Percentiles rank a stretch among this genome's conserved stretches.
Evolutionary conservation across 306 rosid genomes (phyloP).

Genomic region (Lupinus albus): DNA sequence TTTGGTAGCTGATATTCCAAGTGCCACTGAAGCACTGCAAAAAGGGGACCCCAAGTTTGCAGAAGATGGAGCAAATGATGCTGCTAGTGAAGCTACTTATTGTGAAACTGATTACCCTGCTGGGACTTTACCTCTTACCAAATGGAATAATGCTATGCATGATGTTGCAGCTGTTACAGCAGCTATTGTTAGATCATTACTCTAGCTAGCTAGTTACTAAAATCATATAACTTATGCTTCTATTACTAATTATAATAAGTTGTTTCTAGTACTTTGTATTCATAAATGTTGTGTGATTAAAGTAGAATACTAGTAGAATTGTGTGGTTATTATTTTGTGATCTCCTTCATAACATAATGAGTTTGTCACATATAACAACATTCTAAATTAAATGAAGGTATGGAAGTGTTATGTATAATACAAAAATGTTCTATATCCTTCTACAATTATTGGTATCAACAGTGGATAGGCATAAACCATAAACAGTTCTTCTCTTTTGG

Average conservation of each 20-base stretch:
- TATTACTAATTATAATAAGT: background rate
- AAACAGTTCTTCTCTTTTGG: background rate
- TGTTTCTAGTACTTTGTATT: background rate
- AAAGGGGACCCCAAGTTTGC: conserved; percentile 56
- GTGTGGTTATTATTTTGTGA: no score
- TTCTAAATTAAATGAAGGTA: background rate
- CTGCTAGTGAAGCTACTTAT: conserved; percentile 41
- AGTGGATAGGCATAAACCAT: conserved; percentile 22
- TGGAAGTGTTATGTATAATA: conserved; percentile 9
- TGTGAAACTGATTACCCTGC: conserved; percentile 48
- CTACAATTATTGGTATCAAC: conserved; percentile 38
- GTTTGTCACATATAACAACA: no score
- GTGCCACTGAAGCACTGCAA: conserved; percentile 54
- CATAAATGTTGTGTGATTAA: background rate
- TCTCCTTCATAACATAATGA: no score
- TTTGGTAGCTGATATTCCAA: conserved; percentile 33
- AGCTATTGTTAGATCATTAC: conserved; percentile 47
- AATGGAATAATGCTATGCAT: conserved; percentile 41
- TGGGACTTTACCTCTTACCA: conserved; percentile 41
- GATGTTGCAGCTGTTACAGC: conserved; percentile 44
- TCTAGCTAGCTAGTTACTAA: conserved; percentile 17
- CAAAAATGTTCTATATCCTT: background rate
- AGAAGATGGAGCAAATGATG: conserved; percentile 45
- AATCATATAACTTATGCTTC: background rate
- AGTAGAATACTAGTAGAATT: no score